Conservation (phyloP, 345 rosid genomes). For the Litchi chinensis region DNA sequence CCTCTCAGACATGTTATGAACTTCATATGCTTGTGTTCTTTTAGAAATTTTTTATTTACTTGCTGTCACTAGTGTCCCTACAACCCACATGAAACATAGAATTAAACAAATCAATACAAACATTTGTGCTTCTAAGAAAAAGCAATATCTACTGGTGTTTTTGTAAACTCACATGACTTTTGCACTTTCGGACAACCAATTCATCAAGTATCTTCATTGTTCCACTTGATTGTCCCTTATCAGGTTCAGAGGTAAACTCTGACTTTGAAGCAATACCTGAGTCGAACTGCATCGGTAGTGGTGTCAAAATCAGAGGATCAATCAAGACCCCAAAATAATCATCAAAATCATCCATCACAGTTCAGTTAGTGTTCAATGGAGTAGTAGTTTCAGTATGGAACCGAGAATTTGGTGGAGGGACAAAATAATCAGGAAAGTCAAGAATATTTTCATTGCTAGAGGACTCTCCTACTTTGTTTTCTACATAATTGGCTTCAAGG, state of each 20-base stretch:
- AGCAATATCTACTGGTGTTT: no score
- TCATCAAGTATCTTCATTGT: neutral
- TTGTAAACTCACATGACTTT: no score
- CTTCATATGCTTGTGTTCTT: slow-evolving; percentile 27
- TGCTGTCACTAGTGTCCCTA: neutral
- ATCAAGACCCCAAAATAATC: neutral
- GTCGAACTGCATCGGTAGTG: neutral
- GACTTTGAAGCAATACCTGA: no score
- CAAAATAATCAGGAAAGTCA: neutral
- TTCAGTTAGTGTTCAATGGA: neutral
- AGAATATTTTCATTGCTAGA: neutral
- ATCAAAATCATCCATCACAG: neutral
- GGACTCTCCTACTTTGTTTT: neutral
- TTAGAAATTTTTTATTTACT: slow-evolving; percentile 4
- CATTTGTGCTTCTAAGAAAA: no score
- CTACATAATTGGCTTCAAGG: neutral
- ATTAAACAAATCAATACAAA: no score
- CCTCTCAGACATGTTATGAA: slow-evolving; percentile 33
- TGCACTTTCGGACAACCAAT: neutral
- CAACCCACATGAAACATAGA: neutral
- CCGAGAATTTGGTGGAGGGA: neutral
- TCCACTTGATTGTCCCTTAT: neutral
- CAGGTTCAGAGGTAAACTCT: no score
- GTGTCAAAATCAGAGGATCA: neutral
- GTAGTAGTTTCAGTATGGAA: neutral